Base-by-base conservation (phyloP, 179 eudicot genomes). In the Nepenthes alata region DNA sequence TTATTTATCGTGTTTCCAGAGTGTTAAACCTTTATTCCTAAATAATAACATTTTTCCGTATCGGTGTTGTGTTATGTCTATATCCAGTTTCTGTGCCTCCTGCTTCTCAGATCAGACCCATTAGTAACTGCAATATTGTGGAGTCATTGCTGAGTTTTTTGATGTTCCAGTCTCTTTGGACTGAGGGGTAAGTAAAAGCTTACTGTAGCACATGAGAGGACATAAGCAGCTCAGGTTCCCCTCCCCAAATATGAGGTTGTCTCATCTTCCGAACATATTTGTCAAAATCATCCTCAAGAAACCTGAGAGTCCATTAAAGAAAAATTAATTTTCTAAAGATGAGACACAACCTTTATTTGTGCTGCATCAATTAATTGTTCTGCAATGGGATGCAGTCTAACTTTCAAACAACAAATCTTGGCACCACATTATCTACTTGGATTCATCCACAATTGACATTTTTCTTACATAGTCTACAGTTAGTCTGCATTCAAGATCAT, bases 221-320 rank as follows among this genome's bases (percentile, higher is more conserved):
- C 95, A 87, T 87, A 45, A 87, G 85, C 61, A 87, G 81, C 76
- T 87, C 95, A 47, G 95, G 88, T 77, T 87, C 95, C 48, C 95
- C 95, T 64, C 95, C 95, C 95, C 95, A 87, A 14, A 76, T 77
- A 60, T 85, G 86, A 44, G 85, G 72, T 63, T 65, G 81, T 63
- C 83, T 68, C 91, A 87, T 87, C 64, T 73, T 75, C 55, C 52
- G 37, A 47, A 83, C 82, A 59, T 87, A 87, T 14, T 69, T 75
- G 63, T 85, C 91, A 55, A 85, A 87, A 64, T 85, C 82, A 59
- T 82, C 91, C 75, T 85, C 88, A 51, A 87, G 67, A 72, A 77
- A 83, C 95, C 95, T 87, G 77, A 53, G 66, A 72, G 53, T 44
- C n/a, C 41, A 61, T 37, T 41, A 14, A 52, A 15, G 2, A 52